Conservation (phyloP, 108 stramenopile species). For the Epithemia pelagica region DNA sequence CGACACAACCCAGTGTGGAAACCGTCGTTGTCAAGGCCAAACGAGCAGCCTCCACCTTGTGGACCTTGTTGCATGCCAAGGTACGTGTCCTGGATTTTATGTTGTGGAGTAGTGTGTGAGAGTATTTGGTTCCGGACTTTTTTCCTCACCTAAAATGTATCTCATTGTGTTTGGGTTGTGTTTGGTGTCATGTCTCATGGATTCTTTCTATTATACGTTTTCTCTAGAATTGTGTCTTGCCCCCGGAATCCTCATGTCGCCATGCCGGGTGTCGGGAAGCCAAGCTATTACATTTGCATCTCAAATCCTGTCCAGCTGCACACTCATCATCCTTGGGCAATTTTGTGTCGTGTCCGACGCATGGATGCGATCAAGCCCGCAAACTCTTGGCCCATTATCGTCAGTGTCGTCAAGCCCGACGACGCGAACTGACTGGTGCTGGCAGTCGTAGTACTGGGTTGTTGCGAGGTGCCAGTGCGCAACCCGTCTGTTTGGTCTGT, state of each 20-base stretch:
- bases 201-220: constrained; percentile 4
- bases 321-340: background rate
- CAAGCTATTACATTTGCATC: constrained; percentile 59
- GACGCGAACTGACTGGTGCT: background rate
- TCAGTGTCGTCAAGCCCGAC: constrained; percentile 56
- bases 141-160: too few species aligned
- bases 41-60: constrained; percentile 73
- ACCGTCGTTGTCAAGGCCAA: constrained; percentile 52
- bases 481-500: constrained; percentile 53
- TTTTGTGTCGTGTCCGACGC: constrained; percentile 43
- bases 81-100: constrained; percentile 42
- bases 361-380: constrained; percentile 72
- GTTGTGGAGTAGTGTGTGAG: constrained; percentile 5
- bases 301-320: constrained; percentile 50
- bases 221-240: constrained; percentile 51
- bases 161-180: too few species aligned
- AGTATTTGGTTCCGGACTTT: constrained; percentile 5
- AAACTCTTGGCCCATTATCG: constrained; percentile 77
- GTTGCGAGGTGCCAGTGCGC: background rate
- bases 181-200: background rate
- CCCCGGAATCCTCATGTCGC: constrained; percentile 33
- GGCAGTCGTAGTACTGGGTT: too few species aligned
- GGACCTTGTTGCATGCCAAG: constrained; percentile 81
- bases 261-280: constrained; percentile 69
- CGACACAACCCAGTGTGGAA: constrained; percentile 11